A percentile compares a stretch with the other conserved stretches of the same genome.
Conservation (phyloP, 176 grass and related monocot genomes). For the Saccharum officinarum region DNA sequence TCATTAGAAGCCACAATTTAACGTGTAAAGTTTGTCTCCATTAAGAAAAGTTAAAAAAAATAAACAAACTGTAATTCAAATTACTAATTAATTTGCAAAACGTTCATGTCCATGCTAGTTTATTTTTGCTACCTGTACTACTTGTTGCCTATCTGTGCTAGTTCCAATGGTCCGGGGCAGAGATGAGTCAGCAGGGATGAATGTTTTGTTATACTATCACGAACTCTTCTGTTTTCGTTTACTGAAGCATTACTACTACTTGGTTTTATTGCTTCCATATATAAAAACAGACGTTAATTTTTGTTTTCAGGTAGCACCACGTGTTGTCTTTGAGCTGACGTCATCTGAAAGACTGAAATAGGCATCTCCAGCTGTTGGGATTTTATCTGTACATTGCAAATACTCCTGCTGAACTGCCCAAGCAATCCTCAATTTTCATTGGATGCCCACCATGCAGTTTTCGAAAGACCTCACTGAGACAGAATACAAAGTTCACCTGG, state of each 20-base stretch:
- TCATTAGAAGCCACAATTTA: not conserved
- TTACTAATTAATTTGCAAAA: not conserved
- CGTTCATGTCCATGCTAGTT: not conserved
- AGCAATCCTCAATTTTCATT: not conserved
- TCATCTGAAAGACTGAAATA: slow-evolving; percentile 1
- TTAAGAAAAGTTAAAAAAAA: not conserved
- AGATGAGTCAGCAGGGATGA: not conserved
- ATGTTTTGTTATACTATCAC: not conserved
- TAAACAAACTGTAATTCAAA: not conserved
- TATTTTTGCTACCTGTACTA: not conserved
- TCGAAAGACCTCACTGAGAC: not conserved
- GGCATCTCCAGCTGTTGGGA: not conserved
- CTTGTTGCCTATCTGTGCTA: not conserved
- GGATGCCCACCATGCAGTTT: not conserved
- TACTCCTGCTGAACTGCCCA: not conserved
- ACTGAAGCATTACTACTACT: not conserved
- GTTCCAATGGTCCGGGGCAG: not conserved
- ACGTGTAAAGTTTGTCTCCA: not conserved
- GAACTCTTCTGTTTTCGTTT: not conserved
- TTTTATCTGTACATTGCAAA: not conserved
- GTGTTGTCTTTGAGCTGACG: not conserved
- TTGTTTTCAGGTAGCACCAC: not conserved
- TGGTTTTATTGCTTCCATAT: not conserved
- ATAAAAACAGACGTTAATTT: not conserved
- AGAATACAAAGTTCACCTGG: not conserved